phyloP scores from a whole-genome alignment of 2,329 filamentous ascomycete genomes.

The Colletotrichum abscissum region DNA sequence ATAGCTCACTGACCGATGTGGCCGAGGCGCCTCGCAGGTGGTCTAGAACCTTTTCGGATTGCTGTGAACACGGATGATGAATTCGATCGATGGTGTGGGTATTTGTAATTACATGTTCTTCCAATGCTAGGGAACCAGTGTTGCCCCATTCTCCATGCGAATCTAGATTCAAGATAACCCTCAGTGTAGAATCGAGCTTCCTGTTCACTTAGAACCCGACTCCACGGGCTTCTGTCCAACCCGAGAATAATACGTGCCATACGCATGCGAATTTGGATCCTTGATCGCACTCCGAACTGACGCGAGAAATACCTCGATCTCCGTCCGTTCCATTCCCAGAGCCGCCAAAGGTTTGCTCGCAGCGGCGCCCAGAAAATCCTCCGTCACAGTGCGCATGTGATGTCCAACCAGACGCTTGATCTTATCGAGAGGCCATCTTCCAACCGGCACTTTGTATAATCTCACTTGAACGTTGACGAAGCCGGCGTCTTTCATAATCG shows the following conservation, averaged over 20 bases:
- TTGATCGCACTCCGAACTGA: background rate
- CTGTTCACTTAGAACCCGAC: background rate
- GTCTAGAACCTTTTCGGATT: background rate
- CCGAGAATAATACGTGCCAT: constrained; percentile 1
- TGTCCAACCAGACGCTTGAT: background rate
- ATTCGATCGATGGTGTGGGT: too few species aligned
- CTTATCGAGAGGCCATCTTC: background rate
- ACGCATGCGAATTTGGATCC: constrained; percentile 3
- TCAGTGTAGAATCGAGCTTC: background rate
- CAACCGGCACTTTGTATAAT: background rate
- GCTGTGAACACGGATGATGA: too few species aligned
- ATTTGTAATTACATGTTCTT: background rate
- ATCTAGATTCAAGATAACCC: background rate
- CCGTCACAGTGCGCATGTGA: background rate
- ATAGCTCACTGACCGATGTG: too few species aligned
- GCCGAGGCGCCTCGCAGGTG: too few species aligned
- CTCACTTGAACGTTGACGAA: background rate
- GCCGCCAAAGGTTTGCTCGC: background rate
- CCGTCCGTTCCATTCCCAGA: background rate
- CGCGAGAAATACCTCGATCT: background rate
- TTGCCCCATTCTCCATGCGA: background rate
- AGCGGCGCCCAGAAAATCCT: background rate
- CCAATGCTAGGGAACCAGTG: background rate
- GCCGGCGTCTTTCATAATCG: background rate
- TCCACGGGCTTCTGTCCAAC: constrained; percentile 4